Conservation (phyloP, 1,284 basidiomycete genomes). For the Jaminaea rosea region DNA sequence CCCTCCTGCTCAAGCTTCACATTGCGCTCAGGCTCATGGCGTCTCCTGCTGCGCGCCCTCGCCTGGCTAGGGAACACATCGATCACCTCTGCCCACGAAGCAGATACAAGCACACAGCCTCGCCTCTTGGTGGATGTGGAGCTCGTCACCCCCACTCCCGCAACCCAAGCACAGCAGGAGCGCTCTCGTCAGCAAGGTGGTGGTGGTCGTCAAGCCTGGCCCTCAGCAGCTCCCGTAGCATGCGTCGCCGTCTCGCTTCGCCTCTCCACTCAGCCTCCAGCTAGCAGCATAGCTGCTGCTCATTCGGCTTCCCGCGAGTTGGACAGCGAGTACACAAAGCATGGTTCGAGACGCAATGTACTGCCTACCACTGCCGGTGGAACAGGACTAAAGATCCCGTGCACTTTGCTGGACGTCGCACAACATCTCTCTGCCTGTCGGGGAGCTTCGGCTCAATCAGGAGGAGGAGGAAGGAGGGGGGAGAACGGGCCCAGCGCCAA, state of each 20-base stretch:
- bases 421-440: too few species aligned
- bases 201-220: too few species aligned
- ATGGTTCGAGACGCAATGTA: not conserved
- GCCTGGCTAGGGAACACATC: slow-evolving; percentile 39
- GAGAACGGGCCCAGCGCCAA: too few species aligned
- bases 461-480: too few species aligned
- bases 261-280: too few species aligned
- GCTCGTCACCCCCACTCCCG: slow-evolving; percentile 21
- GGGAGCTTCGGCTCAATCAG: too few species aligned
- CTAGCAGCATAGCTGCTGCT: too few species aligned
- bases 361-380: too few species aligned
- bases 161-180: not conserved
- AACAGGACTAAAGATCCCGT: too few species aligned
- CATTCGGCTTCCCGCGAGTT: not conserved
- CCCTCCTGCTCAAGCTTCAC: not conserved
- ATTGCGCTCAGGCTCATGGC: slow-evolving; percentile 13
- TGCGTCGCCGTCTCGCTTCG: too few species aligned
- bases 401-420: too few species aligned
- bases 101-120: not conserved
- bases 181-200: not conserved
- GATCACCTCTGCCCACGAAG: slow-evolving; percentile 17
- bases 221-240: too few species aligned
- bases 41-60: slow-evolving; percentile 24
- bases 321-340: not conserved
- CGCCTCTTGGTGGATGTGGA: slow-evolving; percentile 18